A percentile compares a stretch with the other conserved stretches of the same genome.
Evolutionary conservation across 768 basidiomycete genomes (phyloP).

Genomic region (Boletellus emodensis): DNA sequence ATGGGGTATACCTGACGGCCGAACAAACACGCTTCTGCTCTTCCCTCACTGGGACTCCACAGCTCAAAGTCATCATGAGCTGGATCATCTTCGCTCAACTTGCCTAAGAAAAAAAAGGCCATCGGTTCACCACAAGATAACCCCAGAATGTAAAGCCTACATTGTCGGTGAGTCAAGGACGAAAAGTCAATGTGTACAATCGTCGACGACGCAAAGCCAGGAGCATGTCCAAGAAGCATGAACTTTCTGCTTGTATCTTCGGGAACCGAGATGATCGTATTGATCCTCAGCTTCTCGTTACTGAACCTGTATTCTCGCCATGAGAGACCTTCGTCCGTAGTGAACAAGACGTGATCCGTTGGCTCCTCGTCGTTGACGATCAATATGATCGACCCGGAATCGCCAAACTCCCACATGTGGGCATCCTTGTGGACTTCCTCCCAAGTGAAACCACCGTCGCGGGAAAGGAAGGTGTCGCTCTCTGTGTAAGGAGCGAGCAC

Average conservation of each 20-base stretch:
- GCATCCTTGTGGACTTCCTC: conserved; percentile 98
- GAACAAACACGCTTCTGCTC: conserved; percentile 87
- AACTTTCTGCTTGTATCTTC: conserved; percentile 89
- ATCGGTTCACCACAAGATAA: conserved; percentile 1
- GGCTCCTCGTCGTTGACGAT: conserved; percentile 95
- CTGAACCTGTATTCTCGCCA: conserved; percentile 88
- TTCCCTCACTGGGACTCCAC: conserved; percentile 91
- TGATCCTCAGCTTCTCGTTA: conserved; percentile 68
- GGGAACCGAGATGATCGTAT: conserved; percentile 80
- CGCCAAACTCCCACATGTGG: conserved; percentile 96
- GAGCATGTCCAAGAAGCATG: conserved; percentile 70
- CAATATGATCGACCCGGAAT: conserved; percentile 90
- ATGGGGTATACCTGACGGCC: conserved; percentile 67
- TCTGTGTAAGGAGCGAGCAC: conserved; percentile 74
- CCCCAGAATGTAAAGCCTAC: conserved; percentile 44
- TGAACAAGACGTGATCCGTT: conserved; percentile 85
- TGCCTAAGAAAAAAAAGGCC: conserved; percentile 44
- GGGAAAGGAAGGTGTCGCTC: conserved; percentile 92
- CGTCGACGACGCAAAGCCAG: conserved; percentile 40
- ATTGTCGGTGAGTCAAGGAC: conserved; percentile 66
- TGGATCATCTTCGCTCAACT: conserved; percentile 64
- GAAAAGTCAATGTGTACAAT: conserved; percentile 89
- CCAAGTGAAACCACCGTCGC: conserved; percentile 97
- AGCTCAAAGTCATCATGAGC: conserved; percentile 91
- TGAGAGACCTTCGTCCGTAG: conserved; percentile 79